Percentiles rank a stretch among this genome's conserved stretches.
Conservation (phyloP, 164 flowering plant genomes). For the Annona squamosa region DNA sequence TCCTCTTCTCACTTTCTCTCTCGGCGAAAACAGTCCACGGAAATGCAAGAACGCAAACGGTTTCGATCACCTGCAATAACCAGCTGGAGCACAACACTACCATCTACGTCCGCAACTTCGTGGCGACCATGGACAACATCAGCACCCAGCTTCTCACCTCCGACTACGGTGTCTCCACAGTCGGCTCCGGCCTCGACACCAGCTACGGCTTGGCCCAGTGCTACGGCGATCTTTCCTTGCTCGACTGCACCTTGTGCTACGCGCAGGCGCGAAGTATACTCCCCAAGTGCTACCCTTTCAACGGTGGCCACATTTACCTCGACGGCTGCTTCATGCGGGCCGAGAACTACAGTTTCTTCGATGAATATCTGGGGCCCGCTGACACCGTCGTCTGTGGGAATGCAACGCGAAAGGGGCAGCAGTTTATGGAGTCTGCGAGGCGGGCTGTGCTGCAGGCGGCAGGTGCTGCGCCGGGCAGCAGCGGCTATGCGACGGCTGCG, state of each 20-base stretch:
- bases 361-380: constrained; percentile 47
- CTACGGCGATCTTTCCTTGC: constrained; percentile 70
- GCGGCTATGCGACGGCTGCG: constrained; percentile 38
- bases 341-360: constrained; percentile 23
- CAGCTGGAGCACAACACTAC: constrained; percentile 50
- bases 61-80: constrained; percentile 28
- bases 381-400: constrained; percentile 61
- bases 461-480: constrained; percentile 34
- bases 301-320: constrained; percentile 14
- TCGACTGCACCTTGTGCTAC: constrained; percentile 29
- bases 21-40: constrained; percentile 21
- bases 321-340: constrained; percentile 21
- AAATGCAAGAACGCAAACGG: constrained; percentile 57
- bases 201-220: constrained; percentile 77
- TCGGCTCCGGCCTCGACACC: constrained; percentile 50
- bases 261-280: constrained; percentile 13
- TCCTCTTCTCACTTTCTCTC: constrained; percentile 19
- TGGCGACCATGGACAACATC: constrained; percentile 64
- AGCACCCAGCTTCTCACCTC: constrained; percentile 43
- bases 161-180: constrained; percentile 47
- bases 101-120: constrained; percentile 54
- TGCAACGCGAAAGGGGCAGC: constrained; percentile 22
- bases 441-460: constrained; percentile 43
- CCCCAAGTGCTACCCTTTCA: constrained; percentile 12
- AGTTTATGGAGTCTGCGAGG: constrained; percentile 38